A percentile compares a stretch with the other conserved stretches of the same genome.
Conservation (phyloP, 495 filamentous ascomycete genomes). For the Mycothermus thermophilus region DNA sequence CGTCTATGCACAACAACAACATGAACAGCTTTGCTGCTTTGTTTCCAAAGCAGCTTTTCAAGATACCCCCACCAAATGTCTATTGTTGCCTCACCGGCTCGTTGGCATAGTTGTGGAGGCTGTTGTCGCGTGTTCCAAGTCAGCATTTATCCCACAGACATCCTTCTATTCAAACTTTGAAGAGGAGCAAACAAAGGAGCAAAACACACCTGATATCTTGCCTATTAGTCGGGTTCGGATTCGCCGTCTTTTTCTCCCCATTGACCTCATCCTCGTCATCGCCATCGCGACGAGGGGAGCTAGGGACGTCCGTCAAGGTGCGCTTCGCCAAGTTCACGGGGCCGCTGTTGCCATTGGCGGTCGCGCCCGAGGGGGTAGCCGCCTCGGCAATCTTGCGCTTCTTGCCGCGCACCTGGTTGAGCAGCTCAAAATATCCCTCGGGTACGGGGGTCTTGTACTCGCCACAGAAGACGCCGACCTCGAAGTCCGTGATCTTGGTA, state of each 20-base stretch:
- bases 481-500: conserved; percentile 47
- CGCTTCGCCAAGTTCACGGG: conserved; percentile 11
- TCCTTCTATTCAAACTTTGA: not conserved
- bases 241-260: conserved; percentile 1
- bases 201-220: conserved; percentile 12
- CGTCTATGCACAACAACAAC: not conserved
- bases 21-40: not conserved
- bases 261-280: not conserved
- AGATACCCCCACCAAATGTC: too few species aligned
- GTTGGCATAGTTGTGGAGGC: conserved; percentile 3
- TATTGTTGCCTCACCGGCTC: not conserved
- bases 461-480: conserved; percentile 94
- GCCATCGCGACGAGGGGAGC: not conserved
- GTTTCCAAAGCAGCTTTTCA: not conserved
- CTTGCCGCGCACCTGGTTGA: conserved; percentile 63
- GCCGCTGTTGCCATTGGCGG: conserved; percentile 9
- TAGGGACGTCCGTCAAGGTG: not conserved
- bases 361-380: not conserved
- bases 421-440: conserved; percentile 74
- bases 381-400: conserved; percentile 37
- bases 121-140: not conserved
- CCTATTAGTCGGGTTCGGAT: conserved; percentile 2
- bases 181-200: not conserved
- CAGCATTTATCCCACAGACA: not conserved
- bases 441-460: conserved; percentile 75